Conservation (phyloP, 352 stramenopile species). For the Globisporangium okanoganense region DNA sequence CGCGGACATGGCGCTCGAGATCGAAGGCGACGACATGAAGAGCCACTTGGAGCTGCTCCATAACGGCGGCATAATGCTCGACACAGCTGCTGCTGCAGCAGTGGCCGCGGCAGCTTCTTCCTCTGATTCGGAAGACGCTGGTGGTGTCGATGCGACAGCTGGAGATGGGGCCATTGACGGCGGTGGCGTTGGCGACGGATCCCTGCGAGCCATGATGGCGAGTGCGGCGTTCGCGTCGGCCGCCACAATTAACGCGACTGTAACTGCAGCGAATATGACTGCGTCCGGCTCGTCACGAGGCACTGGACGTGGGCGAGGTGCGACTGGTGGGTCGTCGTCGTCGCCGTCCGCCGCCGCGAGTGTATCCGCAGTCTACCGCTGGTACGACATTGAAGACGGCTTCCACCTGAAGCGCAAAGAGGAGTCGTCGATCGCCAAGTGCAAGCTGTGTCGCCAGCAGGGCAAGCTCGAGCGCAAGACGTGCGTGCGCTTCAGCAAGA, state of each 20-base stretch:
- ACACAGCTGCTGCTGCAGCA: background rate
- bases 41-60: constrained; percentile 16
- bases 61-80: constrained; percentile 10
- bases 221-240: background rate
- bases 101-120: background rate
- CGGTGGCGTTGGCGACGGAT: background rate
- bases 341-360: constrained; percentile 2
- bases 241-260: background rate
- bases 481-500: constrained; percentile 78
- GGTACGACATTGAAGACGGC: constrained; percentile 68
- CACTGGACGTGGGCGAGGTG: background rate
- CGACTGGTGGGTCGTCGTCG: background rate
- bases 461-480: constrained; percentile 64
- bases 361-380: constrained; percentile 74
- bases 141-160: background rate
- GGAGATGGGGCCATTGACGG: background rate
- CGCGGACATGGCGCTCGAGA: constrained; percentile 13
- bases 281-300: background rate
- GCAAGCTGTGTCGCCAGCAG: constrained; percentile 52
- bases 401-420: constrained; percentile 63
- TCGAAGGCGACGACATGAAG: constrained; percentile 17
- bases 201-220: background rate
- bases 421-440: constrained; percentile 68
- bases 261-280: background rate
- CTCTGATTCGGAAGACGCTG: background rate